These are phyloP conservation scores for Trametes cinnabarina DNA, from an alignment of 768 basidiomycete genomes.

Conservation along the genomic window DNA sequence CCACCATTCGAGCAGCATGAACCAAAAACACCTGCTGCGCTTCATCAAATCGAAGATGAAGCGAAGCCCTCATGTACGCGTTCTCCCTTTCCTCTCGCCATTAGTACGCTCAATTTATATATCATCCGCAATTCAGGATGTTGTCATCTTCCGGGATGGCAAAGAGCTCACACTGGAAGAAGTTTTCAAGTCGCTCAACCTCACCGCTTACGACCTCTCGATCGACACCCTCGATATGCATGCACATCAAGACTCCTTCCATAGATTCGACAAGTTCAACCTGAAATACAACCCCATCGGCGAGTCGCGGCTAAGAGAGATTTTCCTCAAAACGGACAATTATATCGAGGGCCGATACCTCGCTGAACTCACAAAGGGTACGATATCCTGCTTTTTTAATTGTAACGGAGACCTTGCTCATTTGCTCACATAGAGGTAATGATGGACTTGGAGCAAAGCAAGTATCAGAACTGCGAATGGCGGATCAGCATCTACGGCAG, in stretches of 20 bases:
- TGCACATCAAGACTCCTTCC: slow-evolving; percentile 96
- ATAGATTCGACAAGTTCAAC: slow-evolving; percentile 98
- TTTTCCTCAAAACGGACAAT: slow-evolving; percentile 98
- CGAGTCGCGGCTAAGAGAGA: slow-evolving; percentile 90
- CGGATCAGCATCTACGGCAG: slow-evolving; percentile 94
- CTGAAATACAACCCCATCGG: slow-evolving; percentile 97
- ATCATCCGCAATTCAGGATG: too few species aligned
- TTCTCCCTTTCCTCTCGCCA: neutral
- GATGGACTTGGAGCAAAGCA: slow-evolving; percentile 96
- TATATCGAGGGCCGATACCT: slow-evolving; percentile 89
- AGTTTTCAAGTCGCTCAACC: slow-evolving; percentile 93
- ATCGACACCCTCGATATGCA: slow-evolving; percentile 99
- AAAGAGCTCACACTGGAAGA: slow-evolving; percentile 83
- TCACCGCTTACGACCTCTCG: slow-evolving; percentile 96
- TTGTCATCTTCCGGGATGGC: slow-evolving; percentile 94
- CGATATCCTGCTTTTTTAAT: slow-evolving; percentile 12
- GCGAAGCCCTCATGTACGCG: slow-evolving; percentile 67
- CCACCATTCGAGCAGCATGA: slow-evolving; percentile 98
- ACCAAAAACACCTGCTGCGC: slow-evolving; percentile 96
- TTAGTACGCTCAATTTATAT: too few species aligned
- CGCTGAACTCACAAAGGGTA: slow-evolving; percentile 91
- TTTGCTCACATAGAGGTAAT: slow-evolving; percentile 72
- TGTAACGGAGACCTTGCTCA: neutral
- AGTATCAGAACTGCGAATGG: slow-evolving; percentile 99
- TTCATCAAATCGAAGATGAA: slow-evolving; percentile 99